Conservation (phyloP, 208 protist species). For the Acanthamoeba sp. region DNA sequence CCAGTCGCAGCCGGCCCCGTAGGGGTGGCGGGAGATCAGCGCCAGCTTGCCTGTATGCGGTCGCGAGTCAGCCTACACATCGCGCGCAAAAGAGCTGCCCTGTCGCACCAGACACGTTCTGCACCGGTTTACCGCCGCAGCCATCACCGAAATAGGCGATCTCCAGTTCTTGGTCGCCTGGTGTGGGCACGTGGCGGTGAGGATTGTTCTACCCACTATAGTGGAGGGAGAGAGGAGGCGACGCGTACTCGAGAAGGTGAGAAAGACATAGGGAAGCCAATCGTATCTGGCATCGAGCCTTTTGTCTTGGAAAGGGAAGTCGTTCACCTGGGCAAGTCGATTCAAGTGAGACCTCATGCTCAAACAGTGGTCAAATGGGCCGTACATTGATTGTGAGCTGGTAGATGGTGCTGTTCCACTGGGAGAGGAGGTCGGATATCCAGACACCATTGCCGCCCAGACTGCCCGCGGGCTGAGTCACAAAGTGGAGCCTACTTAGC, state of each 20-base stretch:
- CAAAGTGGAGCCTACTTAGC: slow-evolving; percentile 33
- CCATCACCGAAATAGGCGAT: slow-evolving; percentile 11
- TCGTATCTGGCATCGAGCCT: slow-evolving; percentile 59
- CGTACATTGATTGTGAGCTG: background rate
- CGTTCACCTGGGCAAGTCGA: background rate
- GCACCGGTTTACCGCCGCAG: background rate
- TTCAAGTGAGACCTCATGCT: background rate
- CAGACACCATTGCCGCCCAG: background rate
- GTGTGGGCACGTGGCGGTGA: background rate
- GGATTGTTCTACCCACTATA: background rate
- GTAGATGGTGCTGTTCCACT: slow-evolving; percentile 67
- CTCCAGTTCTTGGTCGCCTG: background rate
- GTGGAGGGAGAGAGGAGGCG: background rate
- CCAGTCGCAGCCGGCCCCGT: background rate
- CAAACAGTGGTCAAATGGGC: background rate
- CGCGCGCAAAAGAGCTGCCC: background rate
- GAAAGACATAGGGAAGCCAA: slow-evolving; percentile 45
- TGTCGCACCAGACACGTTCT: slow-evolving; percentile 27
- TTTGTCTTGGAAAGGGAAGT: background rate
- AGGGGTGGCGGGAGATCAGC: slow-evolving; percentile 14
- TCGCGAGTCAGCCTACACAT: too few relatives aligned
- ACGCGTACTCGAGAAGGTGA: background rate
- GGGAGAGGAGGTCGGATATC: background rate
- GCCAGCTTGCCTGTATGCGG: slow-evolving; percentile 63
- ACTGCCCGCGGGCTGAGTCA: background rate